Percentiles rank a stretch among this genome's conserved stretches.
These are phyloP conservation scores for Apiotrichum siamense DNA, from an alignment of 1,284 basidiomycete genomes.

Conservation along the genomic window DNA sequence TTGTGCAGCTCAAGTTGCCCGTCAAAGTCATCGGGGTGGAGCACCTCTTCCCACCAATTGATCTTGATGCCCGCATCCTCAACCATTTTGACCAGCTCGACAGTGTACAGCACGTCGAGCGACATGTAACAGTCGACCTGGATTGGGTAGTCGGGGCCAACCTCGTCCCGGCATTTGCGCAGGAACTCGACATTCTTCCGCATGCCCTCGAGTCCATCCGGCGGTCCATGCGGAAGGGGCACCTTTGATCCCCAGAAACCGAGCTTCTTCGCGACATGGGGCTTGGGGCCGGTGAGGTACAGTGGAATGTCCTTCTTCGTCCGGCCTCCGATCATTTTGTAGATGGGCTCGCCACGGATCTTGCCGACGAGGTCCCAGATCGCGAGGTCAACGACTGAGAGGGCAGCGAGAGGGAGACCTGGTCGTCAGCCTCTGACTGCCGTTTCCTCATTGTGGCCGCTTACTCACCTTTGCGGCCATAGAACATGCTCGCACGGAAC, in stretches of 20 bases:
- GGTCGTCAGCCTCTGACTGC: not conserved
- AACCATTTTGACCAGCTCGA: slow-evolving; percentile 50
- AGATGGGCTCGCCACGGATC: slow-evolving; percentile 54
- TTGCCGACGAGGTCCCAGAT: slow-evolving; percentile 56
- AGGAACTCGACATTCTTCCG: slow-evolving; percentile 53
- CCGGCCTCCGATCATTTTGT: slow-evolving; percentile 55
- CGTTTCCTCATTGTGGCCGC: not conserved
- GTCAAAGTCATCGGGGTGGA: slow-evolving; percentile 52
- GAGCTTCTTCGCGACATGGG: slow-evolving; percentile 50
- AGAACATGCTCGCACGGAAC: slow-evolving; percentile 52
- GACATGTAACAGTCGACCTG: slow-evolving; percentile 55
- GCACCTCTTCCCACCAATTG: slow-evolving; percentile 55
- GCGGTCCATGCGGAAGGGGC: slow-evolving; percentile 51
- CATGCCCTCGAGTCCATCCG: slow-evolving; percentile 50
- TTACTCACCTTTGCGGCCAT: slow-evolving; percentile 50
- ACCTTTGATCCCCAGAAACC: slow-evolving; percentile 55
- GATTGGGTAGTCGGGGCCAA: slow-evolving; percentile 50
- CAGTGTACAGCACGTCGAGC: slow-evolving; percentile 49
- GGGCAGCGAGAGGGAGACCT: slow-evolving; percentile 52
- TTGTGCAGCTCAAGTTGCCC: slow-evolving; percentile 50
- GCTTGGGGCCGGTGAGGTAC: slow-evolving; percentile 53
- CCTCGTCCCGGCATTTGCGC: slow-evolving; percentile 48
- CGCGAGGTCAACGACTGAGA: slow-evolving; percentile 53
- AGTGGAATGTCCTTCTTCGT: slow-evolving; percentile 53
- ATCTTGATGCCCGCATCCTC: slow-evolving; percentile 51